Base-by-base conservation (phyloP, 2,329 filamentous ascomycete species). In the Aspergillus novofumigatus region DNA sequence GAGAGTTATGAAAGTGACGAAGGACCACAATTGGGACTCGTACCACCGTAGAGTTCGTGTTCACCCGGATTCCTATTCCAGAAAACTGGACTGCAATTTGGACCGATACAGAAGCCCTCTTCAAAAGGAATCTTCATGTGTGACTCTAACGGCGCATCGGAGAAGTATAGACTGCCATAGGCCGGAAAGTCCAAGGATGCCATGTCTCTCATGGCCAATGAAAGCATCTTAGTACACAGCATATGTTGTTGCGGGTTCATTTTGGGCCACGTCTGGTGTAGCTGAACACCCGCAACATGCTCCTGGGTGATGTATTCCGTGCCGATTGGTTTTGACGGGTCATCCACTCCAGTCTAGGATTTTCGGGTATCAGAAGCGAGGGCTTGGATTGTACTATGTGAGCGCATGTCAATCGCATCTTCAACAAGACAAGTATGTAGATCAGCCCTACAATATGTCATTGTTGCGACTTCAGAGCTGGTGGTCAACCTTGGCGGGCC, bases 91-190 rank as follows among this genome's bases (percentile, higher is more conserved):
- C 60, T 65, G 51, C 67, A 73, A 62, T 68, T 53, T 9, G 71
- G 70, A 0, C 72, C 71, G 28, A 75, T 61, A 58, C 69, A 75
- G 51, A 73, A 73, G 2, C 62, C 65, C 5, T 68, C 50, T 32
- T 66, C 65, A 7, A 74, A 56, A 2, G 62, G 62, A 42, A 71
- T 56, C 50, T 67, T 69, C 8, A 28, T 35, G 5, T 51, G 8
- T 10, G 49, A 51, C 3, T 65, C 65, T 32, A 70, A 45, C 1
- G 70, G 65, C 9, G 58, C 62, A 63, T 69, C 61, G 20, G 66
- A 49, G 52, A 72, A 72, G 52, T 73, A 73, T 28, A 76, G 60
- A 59, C 71, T 77, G 0, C 75, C 72, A 63, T 73, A 77, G 0
- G 70, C 73, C 21, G 73, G 72, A 54, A 77, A 76, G 35, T 72